phyloP scores from a whole-genome alignment of 2,329 filamentous ascomycete species.

The Geosmithia flava region DNA sequence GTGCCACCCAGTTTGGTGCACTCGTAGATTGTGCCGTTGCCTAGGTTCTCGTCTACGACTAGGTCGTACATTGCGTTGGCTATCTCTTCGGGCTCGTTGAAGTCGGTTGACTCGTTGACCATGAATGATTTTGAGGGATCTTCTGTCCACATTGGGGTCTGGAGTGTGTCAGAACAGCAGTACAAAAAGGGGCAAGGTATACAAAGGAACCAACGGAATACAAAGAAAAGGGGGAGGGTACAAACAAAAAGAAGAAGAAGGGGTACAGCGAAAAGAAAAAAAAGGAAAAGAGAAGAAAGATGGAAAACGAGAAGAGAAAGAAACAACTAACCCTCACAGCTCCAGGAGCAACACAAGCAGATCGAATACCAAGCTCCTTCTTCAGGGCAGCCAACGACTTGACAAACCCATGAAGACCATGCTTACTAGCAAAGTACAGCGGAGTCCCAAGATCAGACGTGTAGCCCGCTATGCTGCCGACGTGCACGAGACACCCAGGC shows the following conservation, averaged over 20 bases:
- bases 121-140: constrained; percentile 16
- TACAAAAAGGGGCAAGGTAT: too few species aligned
- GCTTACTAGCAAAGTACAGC: constrained; percentile 23
- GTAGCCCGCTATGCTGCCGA: constrained; percentile 21
- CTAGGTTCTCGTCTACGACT: constrained; percentile 5
- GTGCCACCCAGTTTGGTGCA: constrained; percentile 6
- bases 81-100: constrained; percentile 17
- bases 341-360: constrained; percentile 19
- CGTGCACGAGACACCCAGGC: constrained; percentile 16
- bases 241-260: neutral
- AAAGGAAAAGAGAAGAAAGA: neutral
- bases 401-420: constrained; percentile 22
- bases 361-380: constrained; percentile 17
- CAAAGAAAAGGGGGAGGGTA: too few species aligned
- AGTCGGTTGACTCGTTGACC: constrained; percentile 11
- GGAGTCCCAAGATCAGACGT: constrained; percentile 15
- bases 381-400: constrained; percentile 14
- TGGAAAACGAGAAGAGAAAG: neutral
- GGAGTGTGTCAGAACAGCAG: neutral
- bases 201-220: too few species aligned
- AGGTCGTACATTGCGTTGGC: constrained; percentile 13
- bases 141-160: constrained; percentile 20
- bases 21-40: constrained; percentile 10
- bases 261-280: neutral
- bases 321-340: constrained; percentile 16